phyloP scores from a whole-genome alignment of 192 early-diverging fungal species.

The Backusella circina region DNA sequence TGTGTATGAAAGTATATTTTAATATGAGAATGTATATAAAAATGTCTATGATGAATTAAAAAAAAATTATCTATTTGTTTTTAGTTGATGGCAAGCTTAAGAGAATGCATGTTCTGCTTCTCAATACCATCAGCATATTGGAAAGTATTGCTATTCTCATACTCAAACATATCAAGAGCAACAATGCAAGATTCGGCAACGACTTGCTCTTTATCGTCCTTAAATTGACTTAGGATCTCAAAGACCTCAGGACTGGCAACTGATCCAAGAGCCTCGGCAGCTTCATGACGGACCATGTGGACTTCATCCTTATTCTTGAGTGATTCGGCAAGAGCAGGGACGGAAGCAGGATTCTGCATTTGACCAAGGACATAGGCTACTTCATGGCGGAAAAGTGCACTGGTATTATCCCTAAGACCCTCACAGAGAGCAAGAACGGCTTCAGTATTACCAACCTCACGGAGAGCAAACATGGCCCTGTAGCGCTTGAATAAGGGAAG shows the following conservation, averaged over 20 bases:
- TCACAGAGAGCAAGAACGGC: constrained; percentile 80
- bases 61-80: not conserved
- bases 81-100: constrained; percentile 12
- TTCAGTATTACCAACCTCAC: constrained; percentile 80
- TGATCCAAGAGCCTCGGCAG: constrained; percentile 94
- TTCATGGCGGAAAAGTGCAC: constrained; percentile 82
- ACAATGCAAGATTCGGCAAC: constrained; percentile 91
- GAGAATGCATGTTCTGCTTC: constrained; percentile 35
- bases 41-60: not conserved
- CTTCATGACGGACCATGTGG: constrained; percentile 95
- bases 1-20: not conserved
- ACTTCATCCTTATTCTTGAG: constrained; percentile 74
- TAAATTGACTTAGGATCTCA: constrained; percentile 65
- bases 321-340: constrained; percentile 76
- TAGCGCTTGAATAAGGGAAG: constrained; percentile 88
- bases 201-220: constrained; percentile 72
- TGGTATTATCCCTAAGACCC: constrained; percentile 74
- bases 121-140: constrained; percentile 75
- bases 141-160: constrained; percentile 82
- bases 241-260: constrained; percentile 90
- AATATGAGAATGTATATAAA: not conserved
- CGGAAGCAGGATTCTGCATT: constrained; percentile 87
- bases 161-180: constrained; percentile 94
- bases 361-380: constrained; percentile 96
- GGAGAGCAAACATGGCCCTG: constrained; percentile 90